Base-by-base conservation (phyloP, 2,329 filamentous ascomycete genomes). In the Trichoderma koningii region DNA sequence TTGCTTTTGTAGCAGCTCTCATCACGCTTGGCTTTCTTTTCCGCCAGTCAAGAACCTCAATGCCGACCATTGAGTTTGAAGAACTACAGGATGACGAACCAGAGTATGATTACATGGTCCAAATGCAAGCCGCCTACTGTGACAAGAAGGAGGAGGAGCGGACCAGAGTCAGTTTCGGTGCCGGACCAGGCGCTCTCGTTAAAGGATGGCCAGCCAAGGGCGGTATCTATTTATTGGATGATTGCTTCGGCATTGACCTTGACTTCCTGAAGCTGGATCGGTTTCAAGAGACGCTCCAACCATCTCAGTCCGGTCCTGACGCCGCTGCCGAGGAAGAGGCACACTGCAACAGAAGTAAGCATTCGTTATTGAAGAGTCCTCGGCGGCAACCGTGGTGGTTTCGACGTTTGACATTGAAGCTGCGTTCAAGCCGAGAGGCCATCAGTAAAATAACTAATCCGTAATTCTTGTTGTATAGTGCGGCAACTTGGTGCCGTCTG, bases 331-430 rank as follows among this genome's bases (percentile, higher is more conserved):
- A 53, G 30, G 48, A 62, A 41, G 48, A 62, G 48, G 23, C 38
- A n/a, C 48, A 61, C 34, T 61, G 57, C 5, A 44, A 61, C 21
- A 51, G 50, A 23, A 61, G 47, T 61, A 52, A 61, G 47, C 26
- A 44, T 14, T 17, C 10, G 7, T 26, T 10, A 14, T n/a, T 53
- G 12, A 38, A 3, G 1, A 38, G 10, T 3, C 34, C 34, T 38
- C 3, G 48, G 7, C 12, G 5, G 7, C 15, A 23, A 5, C 38
- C n/a, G 6, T 9, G n/a, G 7, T 30, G 23, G 1, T 26, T 44
- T 45, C 7, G 28, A 4, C 12, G 3, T 51, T 19, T 21, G 21
- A 1, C 3, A 52, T 4, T 28, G 7, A 9, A 52, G 28, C 28
- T n/a, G 28, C 26, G n/a, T 17, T 34, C 17, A 5, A 41, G 7